Percentiles rank a stretch among this genome's conserved stretches.
Conservation (phyloP, 139 green algal genomes). For the Chlorella sorokiniana region DNA sequence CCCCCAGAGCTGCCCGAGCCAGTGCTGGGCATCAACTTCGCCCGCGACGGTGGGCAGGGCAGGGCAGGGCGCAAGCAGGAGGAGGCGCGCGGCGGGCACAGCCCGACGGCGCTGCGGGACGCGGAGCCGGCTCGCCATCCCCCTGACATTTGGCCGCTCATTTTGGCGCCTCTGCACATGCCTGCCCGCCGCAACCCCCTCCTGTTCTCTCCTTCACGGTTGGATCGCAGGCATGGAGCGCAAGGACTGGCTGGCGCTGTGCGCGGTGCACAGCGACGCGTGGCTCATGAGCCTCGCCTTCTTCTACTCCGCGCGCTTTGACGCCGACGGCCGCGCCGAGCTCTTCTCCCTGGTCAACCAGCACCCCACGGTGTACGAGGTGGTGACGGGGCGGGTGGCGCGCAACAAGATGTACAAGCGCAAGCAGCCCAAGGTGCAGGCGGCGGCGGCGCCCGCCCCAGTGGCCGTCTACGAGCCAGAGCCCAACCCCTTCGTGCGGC, state of each 20-base stretch:
- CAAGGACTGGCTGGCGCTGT: slow-evolving; percentile 95
- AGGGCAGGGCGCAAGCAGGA: neutral
- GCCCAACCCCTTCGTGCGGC: slow-evolving; percentile 26
- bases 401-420: slow-evolving; percentile 44
- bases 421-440: slow-evolving; percentile 15
- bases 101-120: too few species aligned
- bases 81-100: neutral
- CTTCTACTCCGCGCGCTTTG: slow-evolving; percentile 94
- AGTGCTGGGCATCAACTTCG: slow-evolving; percentile 98
- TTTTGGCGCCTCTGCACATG: neutral
- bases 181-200: neutral
- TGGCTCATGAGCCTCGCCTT: slow-evolving; percentile 96
- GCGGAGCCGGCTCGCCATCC: too few species aligned
- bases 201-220: neutral
- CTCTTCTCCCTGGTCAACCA: slow-evolving; percentile 90
- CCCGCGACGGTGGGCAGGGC: slow-evolving; percentile 65
- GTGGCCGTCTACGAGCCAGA: slow-evolving; percentile 12
- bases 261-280: slow-evolving; percentile 95
- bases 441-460: slow-evolving; percentile 13
- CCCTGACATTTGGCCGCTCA: too few species aligned
- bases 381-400: slow-evolving; percentile 67
- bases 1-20: slow-evolving; percentile 97
- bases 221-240: slow-evolving; percentile 62
- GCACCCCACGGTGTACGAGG: slow-evolving; percentile 88
- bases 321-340: slow-evolving; percentile 77